phyloP scores from a whole-genome alignment of 1,139 yeast genomes.

The Candida sojae region DNA sequence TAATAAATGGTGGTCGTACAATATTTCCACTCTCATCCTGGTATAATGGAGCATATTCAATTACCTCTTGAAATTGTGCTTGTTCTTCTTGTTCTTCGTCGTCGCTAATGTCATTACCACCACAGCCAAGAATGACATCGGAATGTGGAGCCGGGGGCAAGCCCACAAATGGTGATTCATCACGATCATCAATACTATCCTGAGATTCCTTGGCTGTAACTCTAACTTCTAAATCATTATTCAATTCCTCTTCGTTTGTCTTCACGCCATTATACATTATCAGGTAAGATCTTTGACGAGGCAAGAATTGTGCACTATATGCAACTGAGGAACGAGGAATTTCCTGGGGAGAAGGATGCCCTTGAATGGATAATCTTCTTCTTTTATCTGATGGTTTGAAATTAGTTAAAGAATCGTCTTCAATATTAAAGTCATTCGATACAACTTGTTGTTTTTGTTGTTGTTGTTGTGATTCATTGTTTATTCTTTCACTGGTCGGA shows the following conservation, averaged over 20 bases:
- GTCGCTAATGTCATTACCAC: background rate
- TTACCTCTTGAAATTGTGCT: slow-evolving; percentile 18
- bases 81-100: background rate
- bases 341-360: slow-evolving; percentile 20
- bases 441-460: background rate
- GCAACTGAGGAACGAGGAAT: slow-evolving; percentile 31
- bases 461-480: slow-evolving; percentile 2
- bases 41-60: slow-evolving; percentile 36
- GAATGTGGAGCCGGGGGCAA: slow-evolving; percentile 3
- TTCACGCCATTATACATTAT: slow-evolving; percentile 25
- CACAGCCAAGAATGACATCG: slow-evolving; percentile 1
- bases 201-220: slow-evolving; percentile 8
- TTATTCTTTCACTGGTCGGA: background rate
- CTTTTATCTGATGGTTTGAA: slow-evolving; percentile 29
- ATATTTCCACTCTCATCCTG: slow-evolving; percentile 40
- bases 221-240: slow-evolving; percentile 33
- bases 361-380: slow-evolving; percentile 30
- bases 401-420: slow-evolving; percentile 19
- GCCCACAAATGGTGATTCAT: slow-evolving; percentile 9
- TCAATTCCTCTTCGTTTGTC: slow-evolving; percentile 26
- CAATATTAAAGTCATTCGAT: slow-evolving; percentile 6
- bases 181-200: slow-evolving; percentile 3
- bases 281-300: slow-evolving; percentile 25
- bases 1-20: slow-evolving; percentile 49
- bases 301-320: slow-evolving; percentile 10